Percentiles rank a stretch among this genome's conserved stretches.
These are phyloP conservation scores for Aspergillus diversus DNA, from an alignment of 495 filamentous ascomycete species.

Conservation along the genomic window DNA sequence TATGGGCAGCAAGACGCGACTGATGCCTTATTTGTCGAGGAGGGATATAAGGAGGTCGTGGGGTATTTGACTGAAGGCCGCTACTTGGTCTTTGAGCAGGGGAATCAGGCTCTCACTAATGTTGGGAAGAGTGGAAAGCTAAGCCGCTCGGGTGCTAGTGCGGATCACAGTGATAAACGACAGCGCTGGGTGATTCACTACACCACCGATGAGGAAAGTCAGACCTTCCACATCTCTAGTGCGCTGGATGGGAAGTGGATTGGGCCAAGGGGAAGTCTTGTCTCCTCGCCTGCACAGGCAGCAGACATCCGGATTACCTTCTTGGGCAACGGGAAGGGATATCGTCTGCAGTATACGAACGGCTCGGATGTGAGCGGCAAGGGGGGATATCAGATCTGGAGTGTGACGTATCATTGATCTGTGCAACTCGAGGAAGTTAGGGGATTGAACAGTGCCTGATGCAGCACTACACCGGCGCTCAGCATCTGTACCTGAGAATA, in stretches of 20 bases:
- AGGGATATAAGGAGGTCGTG: constrained; percentile 56
- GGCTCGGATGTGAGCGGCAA: constrained; percentile 27
- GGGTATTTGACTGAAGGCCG: constrained; percentile 58
- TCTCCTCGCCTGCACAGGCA: constrained; percentile 30
- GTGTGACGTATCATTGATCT: constrained; percentile 46
- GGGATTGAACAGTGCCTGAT: too few species aligned
- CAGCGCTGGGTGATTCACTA: constrained; percentile 59
- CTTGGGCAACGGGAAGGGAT: constrained; percentile 46
- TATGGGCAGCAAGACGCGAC: constrained; percentile 46
- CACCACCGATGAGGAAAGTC: constrained; percentile 39
- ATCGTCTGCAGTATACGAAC: constrained; percentile 41
- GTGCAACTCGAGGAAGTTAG: too few species aligned
- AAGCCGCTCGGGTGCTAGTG: constrained; percentile 34
- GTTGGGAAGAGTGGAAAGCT: constrained; percentile 23
- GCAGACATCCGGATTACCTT: constrained; percentile 43
- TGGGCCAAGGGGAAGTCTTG: constrained; percentile 29
- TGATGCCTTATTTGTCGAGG: constrained; percentile 46
- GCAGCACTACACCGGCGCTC: too few species aligned
- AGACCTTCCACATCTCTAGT: constrained; percentile 51
- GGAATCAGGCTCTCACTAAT: constrained; percentile 38
- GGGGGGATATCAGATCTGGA: constrained; percentile 41
- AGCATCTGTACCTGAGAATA: too few species aligned
- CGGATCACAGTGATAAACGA: constrained; percentile 39
- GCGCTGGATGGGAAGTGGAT: constrained; percentile 52
- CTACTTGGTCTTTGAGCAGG: constrained; percentile 43